These are phyloP conservation scores for Saccharomyces mikatae DNA, from an alignment of 805 yeast genomes.

Conservation along the genomic window DNA sequence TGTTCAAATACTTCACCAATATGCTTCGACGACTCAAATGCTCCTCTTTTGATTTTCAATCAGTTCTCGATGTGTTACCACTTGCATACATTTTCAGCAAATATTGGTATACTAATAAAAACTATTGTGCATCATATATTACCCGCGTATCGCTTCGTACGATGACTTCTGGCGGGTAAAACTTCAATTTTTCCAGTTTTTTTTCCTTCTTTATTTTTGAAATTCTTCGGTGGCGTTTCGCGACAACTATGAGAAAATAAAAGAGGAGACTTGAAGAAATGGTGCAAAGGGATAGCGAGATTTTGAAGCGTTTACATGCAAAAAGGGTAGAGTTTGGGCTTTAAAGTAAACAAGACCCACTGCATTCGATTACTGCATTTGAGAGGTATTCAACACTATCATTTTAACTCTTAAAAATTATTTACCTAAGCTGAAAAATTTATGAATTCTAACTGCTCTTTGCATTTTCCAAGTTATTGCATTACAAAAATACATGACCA, in stretches of 20 bases:
- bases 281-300: neutral
- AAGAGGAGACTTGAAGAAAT: neutral
- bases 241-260: constrained; percentile 3
- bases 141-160: neutral
- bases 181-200: neutral
- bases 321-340: neutral
- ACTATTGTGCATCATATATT: neutral
- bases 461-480: neutral
- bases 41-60: neutral
- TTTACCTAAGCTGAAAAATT: neutral
- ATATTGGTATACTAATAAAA: neutral
- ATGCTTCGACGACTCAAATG: neutral
- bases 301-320: neutral
- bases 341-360: neutral
- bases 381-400: constrained; percentile 1
- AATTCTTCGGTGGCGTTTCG: constrained; percentile 19
- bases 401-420: neutral
- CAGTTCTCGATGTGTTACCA: neutral
- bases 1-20: constrained; percentile 2
- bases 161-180: neutral
- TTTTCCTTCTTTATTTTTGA: constrained; percentile 2
- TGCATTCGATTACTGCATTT: neutral
- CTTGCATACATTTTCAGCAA: neutral
- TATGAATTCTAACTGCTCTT: neutral
- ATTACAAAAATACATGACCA: neutral